Base-by-base conservation (phyloP, 2,329 filamentous ascomycete species). In the Thelonectria olida region DNA sequence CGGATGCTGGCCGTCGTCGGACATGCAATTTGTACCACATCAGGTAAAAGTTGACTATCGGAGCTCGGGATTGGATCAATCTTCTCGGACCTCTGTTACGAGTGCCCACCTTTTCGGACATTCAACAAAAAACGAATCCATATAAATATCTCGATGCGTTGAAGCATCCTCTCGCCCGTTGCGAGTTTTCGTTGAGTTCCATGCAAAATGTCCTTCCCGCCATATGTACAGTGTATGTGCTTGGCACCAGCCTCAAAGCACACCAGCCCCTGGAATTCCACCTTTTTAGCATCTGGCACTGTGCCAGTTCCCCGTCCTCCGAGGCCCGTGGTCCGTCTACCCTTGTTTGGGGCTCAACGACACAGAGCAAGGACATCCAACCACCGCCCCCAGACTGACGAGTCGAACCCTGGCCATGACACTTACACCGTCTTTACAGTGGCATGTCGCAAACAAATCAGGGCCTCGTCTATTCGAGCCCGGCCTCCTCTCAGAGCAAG, bases 251-350 rank as follows among this genome's bases (percentile, higher is more conserved):
- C 49, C 42, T 45, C 64, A 62, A 19, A 53, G 39, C 44, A 52
- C 55, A 39, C 62, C 67, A 61, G 34, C 66, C 67, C 66, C 49
- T 69, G 65, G 57, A 64, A 49, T 62, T 57, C 36, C 62, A 54
- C 58, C 53, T 31, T 52, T 38, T 38, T 45, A 34, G 22, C 53
- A 54, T 54, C 20, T 57, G 25, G 31, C 45, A 49, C 62, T 45
- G 23, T 62, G 31, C 23, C 65, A 39, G 39, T 53, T 58, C 39
- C 59, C 42, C 49, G 66, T 70, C 28, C 59, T 47, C 36, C 23
- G 13, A 22, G 20, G 15, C 23, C 28, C 15, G 28, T 28, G 15
- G 28, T 25, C 13, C 17, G 27, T 41, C 38, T 15, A 17, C 49
- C 20, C 38, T 20, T 9, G 7, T 36, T 42, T 22, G 13, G 45